Conservation (phyloP, 257 asterid genomes). For the Solanum chmielewskii region DNA sequence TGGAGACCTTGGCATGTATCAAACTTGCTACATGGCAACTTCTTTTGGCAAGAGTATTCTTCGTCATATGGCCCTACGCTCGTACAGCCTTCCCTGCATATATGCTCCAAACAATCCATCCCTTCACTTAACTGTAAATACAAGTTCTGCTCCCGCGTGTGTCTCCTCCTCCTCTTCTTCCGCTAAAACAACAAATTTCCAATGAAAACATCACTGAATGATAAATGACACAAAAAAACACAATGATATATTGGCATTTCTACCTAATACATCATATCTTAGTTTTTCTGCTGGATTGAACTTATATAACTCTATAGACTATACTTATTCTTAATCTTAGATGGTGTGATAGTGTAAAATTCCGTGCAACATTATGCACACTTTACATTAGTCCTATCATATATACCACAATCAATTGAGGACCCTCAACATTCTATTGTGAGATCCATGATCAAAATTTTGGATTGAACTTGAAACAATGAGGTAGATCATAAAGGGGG, state of each 20-base stretch:
- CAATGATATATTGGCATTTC: background rate
- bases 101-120: slow-evolving; percentile 77
- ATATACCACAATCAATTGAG: background rate
- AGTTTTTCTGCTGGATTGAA: background rate
- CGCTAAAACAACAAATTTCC: slow-evolving; percentile 29
- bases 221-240: background rate
- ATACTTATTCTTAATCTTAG: no score
- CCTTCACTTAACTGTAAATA: slow-evolving; percentile 76
- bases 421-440: background rate
- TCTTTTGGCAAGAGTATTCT: slow-evolving; percentile 32
- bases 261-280: no score
- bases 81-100: slow-evolving; percentile 81
- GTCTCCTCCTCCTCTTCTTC: slow-evolving; percentile 49
- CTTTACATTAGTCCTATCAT: background rate
- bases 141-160: slow-evolving; percentile 36
- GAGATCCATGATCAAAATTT: background rate
- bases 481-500: no score
- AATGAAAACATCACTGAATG: background rate
- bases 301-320: background rate
- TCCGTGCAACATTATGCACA: no score
- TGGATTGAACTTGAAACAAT: no score
- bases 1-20: slow-evolving; percentile 80
- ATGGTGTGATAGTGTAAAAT: no score
- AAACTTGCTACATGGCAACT: slow-evolving; percentile 65
- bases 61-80: slow-evolving; percentile 54